phyloP scores from a whole-genome alignment of 106 monocot genomes.

The Acorus gramineus region DNA sequence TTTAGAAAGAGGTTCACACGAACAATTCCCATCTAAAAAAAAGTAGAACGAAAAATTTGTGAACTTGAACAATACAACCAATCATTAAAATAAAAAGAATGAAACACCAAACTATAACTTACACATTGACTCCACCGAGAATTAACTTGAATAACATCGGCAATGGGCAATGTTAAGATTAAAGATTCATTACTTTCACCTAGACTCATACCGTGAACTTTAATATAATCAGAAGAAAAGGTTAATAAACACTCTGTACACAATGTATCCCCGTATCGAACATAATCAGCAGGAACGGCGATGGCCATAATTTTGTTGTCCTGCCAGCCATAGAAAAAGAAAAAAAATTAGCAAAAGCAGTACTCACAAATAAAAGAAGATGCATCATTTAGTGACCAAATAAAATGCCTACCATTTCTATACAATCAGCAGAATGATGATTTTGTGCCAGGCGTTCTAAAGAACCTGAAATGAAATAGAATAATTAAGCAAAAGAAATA shows the following conservation, averaged over 20 bases:
- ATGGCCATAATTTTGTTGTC: slow-evolving; percentile 21
- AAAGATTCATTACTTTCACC: slow-evolving; percentile 32
- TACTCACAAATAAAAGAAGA: neutral
- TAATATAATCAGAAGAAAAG: slow-evolving; percentile 43
- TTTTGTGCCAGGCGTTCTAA: slow-evolving; percentile 13
- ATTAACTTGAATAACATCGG: slow-evolving; percentile 38
- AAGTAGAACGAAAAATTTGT: slow-evolving; percentile 5
- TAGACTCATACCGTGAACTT: slow-evolving; percentile 32
- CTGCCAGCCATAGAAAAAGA: slow-evolving; percentile 13
- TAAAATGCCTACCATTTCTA: slow-evolving; percentile 17
- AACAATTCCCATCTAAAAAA: slow-evolving; percentile 24
- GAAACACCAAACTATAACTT: slow-evolving; percentile 6
- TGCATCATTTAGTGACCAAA: neutral
- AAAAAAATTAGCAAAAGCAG: neutral
- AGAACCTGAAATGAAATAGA: slow-evolving; percentile 14
- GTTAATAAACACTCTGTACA: slow-evolving; percentile 26
- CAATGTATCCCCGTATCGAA: slow-evolving; percentile 17
- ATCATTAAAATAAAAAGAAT: neutral
- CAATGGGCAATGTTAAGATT: slow-evolving; percentile 19
- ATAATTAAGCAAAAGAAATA: neutral
- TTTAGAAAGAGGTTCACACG: slow-evolving; percentile 22
- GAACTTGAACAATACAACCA: neutral
- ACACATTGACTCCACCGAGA: slow-evolving; percentile 40
- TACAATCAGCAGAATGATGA: slow-evolving; percentile 6
- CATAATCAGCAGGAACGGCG: slow-evolving; percentile 35